Conservation (phyloP, 108 stramenopile genomes). For the Craspedostauros australis region DNA sequence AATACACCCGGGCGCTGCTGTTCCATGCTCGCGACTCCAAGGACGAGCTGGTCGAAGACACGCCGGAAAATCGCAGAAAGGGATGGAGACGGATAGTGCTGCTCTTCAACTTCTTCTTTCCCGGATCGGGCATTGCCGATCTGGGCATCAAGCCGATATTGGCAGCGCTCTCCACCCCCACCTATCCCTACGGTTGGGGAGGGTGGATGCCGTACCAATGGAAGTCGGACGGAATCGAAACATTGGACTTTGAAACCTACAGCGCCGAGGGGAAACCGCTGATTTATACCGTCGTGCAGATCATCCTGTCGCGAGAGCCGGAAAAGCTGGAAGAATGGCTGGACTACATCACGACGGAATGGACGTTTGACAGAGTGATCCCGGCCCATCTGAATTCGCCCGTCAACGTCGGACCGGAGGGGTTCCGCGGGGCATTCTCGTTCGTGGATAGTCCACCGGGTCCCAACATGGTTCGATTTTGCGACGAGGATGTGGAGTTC, state of each 20-base stretch:
- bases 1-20: conserved; percentile 35
- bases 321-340: conserved; percentile 27
- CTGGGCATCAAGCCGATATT: conserved; percentile 18
- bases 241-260: conserved; percentile 15
- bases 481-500: conserved; percentile 35
- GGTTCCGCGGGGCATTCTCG: conserved; percentile 36
- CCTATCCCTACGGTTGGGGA: conserved; percentile 31
- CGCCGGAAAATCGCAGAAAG: conserved; percentile 41
- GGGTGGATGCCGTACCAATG: conserved; percentile 33
- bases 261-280: conserved; percentile 23
- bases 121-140: conserved; percentile 18
- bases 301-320: conserved; percentile 36
- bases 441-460: conserved; percentile 22
- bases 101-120: conserved; percentile 51
- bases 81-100: conserved; percentile 53
- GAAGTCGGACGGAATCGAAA: conserved; percentile 5
- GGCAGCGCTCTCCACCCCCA: conserved; percentile 1
- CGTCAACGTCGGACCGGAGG: conserved; percentile 21
- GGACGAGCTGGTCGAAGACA: conserved; percentile 34
- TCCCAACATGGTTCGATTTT: conserved; percentile 23
- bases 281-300: conserved; percentile 48
- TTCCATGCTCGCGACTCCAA: conserved; percentile 49
- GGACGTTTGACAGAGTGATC: conserved; percentile 42
- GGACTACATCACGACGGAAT: conserved; percentile 22
- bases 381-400: conserved; percentile 52